A percentile compares a stretch with the other conserved stretches of the same genome.
Evolutionary conservation across 192 early-diverging fungal species (phyloP).

Genomic region (Entomortierella beljakovae): DNA sequence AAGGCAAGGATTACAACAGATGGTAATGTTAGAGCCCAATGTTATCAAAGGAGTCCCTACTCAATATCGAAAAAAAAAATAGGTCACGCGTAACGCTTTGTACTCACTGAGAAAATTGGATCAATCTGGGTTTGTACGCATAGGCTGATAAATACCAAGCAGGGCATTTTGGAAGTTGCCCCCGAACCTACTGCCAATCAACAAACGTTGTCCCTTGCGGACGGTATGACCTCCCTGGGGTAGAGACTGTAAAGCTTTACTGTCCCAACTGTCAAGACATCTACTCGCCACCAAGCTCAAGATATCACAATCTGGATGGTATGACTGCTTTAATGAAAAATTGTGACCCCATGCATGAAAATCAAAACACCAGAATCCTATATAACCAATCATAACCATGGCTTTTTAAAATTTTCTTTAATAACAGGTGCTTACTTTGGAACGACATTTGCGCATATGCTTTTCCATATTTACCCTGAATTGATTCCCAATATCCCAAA

Average conservation of each 20-base stretch:
- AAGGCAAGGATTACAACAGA: conserved; percentile 84
- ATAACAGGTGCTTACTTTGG: conserved; percentile 90
- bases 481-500: conserved; percentile 66
- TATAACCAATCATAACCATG: conserved; percentile 4
- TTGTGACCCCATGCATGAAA: neutral
- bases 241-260: conserved; percentile 79
- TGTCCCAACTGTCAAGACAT: conserved; percentile 87
- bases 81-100: neutral
- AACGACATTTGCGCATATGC: conserved; percentile 93
- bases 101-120: neutral
- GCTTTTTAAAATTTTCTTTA: conserved; percentile 27
- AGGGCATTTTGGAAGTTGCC: conserved; percentile 84
- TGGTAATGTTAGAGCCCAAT: too few species aligned
- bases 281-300: conserved; percentile 77
- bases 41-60: too few species aligned
- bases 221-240: conserved; percentile 72
- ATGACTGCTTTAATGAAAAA: conserved; percentile 1
- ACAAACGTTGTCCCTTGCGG: conserved; percentile 77
- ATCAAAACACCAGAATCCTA: neutral
- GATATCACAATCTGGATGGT: conserved; percentile 78
- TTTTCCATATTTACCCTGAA: conserved; percentile 89
- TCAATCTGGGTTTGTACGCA: neutral
- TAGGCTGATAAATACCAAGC: conserved; percentile 78
- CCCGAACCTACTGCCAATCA: conserved; percentile 75
- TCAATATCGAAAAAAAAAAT: neutral